Evolutionary conservation across 106 monocot species (phyloP), one percentile per base, ranked within the genome.

Genomic region (Apostasia shenzhenica): DNA sequence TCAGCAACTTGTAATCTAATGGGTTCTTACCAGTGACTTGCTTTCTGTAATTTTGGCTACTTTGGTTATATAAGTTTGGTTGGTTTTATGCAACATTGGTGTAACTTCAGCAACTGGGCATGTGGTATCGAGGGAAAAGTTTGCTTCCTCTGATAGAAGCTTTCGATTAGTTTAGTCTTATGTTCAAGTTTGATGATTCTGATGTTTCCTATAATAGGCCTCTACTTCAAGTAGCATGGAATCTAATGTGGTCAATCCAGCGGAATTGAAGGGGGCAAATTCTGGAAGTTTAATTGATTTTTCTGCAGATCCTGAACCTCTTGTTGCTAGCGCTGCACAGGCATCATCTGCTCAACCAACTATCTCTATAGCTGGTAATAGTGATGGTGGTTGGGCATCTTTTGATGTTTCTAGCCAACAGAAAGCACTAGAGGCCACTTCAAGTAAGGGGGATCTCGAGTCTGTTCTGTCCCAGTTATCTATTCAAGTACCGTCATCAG

Each of bases 281-380:
- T 42, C 56, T 49, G 78, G 75, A 63, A 92, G 92, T 72, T 87
- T 99, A 73, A 99, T 99, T 41, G 92, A 92, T 78, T 99, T 92
- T 44, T 73, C 62, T 77, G 75, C 70, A 42, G 89, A 89, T 68
- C 67, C 82, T 73, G 89, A 85, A 49, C 87, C 80, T 70, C 53
- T 83, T 55, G 71, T 42, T 58, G 49, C 85, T 67, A 45, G 70
- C 14, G 60, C 45, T 70, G 57, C 68, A 61, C 55, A 56, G 37
- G 38, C 56, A 66, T 48, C 64, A 8, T 45, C 56, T 54, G 10
- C 65, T 37, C 73, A 56, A 43, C 66, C 54, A 57, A 66, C 8
- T 45, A 10, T 9, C 56, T 46, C 73, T 73, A 14, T 53, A 65
- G 62, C 70, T 53, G 38, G 48, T 61, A 41, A 68, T 1, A 63